Evolutionary conservation across 352 stramenopile genomes (phyloP), one percentile per base, ranked within the genome.

Genomic region (Phytophthora uliginosa): DNA sequence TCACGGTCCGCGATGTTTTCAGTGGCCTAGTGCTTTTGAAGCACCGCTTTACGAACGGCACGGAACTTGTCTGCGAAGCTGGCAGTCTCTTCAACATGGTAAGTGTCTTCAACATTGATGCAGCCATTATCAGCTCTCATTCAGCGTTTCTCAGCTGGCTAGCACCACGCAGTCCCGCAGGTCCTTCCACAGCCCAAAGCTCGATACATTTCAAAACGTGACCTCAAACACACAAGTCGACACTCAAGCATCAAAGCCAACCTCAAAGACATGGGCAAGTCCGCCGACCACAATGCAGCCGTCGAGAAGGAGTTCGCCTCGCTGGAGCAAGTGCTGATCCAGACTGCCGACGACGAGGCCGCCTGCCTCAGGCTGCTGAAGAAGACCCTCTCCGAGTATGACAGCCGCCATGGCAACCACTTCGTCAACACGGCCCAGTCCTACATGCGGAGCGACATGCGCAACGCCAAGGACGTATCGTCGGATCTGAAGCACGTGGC

Each of bases 351-450:
- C 33, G 66, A 77, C 20, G 59, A 55, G 18, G 53, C 50, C 17
- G 55, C 33, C 24, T 77, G 71, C 26, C 71, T 77, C 8, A 63
- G 62, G 31, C 12, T 59, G 31, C 55, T 77, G 0, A 77, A 77
- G 60, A 77, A 53, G 54, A 77, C 65, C 15, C 20, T 77, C 31
- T 62, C 71, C 4, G 71, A 68, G 6, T 74, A 68, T 40, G 71
- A 77, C 22, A 68, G 45, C 22, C 71, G 59, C 3, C 59, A 77
- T 47, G 59, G 56, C 31, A 61, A 74, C 54, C 59, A 63, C 26
- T 34, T 74, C 33, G 4, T 54, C 17, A 33, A 64, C 40, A 67
- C 65, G 36, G 56, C 71, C 53, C 71, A 71, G 40, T 74, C 59
- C 34, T 74, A 57, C 33, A 56, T 77, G 65, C 59, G 60, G 26